Conservation (phyloP, 2,329 filamentous ascomycete genomes). For the Achaetomium macrosporum region DNA sequence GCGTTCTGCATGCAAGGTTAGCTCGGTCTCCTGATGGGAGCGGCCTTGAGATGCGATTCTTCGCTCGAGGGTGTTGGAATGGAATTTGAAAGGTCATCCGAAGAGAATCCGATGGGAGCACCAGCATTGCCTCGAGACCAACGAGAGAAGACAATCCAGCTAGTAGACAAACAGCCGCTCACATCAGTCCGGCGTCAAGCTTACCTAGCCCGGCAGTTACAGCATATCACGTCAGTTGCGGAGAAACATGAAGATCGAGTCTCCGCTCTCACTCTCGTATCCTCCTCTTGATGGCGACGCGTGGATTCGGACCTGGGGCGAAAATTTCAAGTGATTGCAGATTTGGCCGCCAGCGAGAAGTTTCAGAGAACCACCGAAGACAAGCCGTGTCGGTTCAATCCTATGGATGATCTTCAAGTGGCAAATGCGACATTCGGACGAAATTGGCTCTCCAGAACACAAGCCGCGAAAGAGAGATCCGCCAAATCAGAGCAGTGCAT, state of each 20-base stretch:
- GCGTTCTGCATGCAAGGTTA: constrained; percentile 1
- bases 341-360: neutral
- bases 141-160: too few species aligned
- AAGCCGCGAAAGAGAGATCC: neutral
- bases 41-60: neutral
- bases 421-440: constrained; percentile 9
- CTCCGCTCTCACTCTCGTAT: neutral
- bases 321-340: neutral
- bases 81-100: too few species aligned
- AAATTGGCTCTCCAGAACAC: constrained; percentile 3
- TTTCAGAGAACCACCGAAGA: neutral
- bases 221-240: too few species aligned
- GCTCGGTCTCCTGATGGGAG: neutral
- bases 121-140: too few species aligned
- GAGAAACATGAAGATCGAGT: too few species aligned
- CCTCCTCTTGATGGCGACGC: neutral
- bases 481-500: constrained; percentile 11
- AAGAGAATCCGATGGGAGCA: too few species aligned
- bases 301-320: too few species aligned
- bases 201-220: too few species aligned
- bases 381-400: constrained; percentile 3
- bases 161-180: too few species aligned
- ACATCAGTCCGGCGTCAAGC: too few species aligned
- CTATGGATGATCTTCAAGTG: neutral
- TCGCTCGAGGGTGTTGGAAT: neutral